Evolutionary conservation across 768 basidiomycete species (phyloP), one percentile per base, ranked within the genome.

Genomic region (Pisolithus tinctorius): DNA sequence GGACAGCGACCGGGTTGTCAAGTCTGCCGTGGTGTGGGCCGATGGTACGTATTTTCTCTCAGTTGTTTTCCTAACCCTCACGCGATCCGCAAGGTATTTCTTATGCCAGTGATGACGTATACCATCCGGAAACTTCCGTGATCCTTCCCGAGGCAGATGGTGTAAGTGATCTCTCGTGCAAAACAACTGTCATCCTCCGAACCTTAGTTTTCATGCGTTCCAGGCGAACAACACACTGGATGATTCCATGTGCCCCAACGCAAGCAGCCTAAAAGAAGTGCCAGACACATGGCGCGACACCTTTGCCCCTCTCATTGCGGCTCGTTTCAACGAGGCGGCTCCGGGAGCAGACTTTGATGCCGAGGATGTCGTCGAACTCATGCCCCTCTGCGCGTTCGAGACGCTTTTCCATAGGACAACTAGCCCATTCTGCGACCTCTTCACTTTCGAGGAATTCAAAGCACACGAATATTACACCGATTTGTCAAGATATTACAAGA

Each of bases 331-430:
- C 59, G 26, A 60, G 14, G 76, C 74, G 30, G 79, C 86, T 0
- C 81, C 81, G 2, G 85, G 83, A 25, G 83, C 84, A 2, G 71
- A 78, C 26, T 67, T 95, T 25, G 72, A 69, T 0, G 58, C 75
- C 11, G 50, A 55, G 5, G 86, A 94, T 56, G 69, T 82, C 2
- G 69, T 73, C 46, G 74, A 70, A 51, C 71, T 93, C 31, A 80
- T 90, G 64, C 76, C 81, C 2, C 70, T 93, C 41, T 94, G 93
- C 61, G 76, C 88, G 0, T 91, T 93, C 60, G 86, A 92, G 58
- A 86, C 79, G n/a, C 73, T 80, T 49, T 78, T 72, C n/a, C 71
- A 65, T 45, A 73, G 72, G 46, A 58, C 55, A 26, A 57, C 68
- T 48, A 86, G 85, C 55, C 79, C 77, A 1, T 92, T 88, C 67